phyloP scores from a whole-genome alignment of 371 early-diverging fungal genomes.

The Rhizomucor pusillus region DNA sequence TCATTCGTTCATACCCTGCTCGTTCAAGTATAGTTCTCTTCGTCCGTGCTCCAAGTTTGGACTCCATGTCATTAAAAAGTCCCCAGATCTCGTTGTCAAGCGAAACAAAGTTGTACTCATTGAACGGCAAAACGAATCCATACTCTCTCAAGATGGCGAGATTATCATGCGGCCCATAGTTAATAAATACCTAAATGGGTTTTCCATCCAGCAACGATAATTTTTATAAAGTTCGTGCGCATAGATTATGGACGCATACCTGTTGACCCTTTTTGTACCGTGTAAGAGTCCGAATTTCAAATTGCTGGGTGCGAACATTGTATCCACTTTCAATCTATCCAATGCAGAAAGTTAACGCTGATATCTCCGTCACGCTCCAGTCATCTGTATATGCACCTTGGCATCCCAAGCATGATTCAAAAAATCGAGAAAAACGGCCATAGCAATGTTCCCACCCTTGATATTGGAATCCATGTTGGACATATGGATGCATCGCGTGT shows the following conservation, averaged over 20 bases:
- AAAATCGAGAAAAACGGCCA: slow-evolving; percentile 63
- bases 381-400: slow-evolving; percentile 22
- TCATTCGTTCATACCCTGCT: slow-evolving; percentile 37
- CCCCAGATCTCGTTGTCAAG: slow-evolving; percentile 50
- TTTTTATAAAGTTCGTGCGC: neutral
- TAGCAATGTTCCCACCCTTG: slow-evolving; percentile 50
- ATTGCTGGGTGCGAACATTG: slow-evolving; percentile 47
- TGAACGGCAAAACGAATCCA: slow-evolving; percentile 53
- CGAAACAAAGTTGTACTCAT: slow-evolving; percentile 49
- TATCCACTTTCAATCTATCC: slow-evolving; percentile 59
- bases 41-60: slow-evolving; percentile 25
- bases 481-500: slow-evolving; percentile 63
- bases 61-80: slow-evolving; percentile 39
- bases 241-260: slow-evolving; percentile 15
- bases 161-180: slow-evolving; percentile 63
- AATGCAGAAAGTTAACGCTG: neutral
- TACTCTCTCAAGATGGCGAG: slow-evolving; percentile 58
- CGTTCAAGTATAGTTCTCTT: slow-evolving; percentile 48
- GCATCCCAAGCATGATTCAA: slow-evolving; percentile 62
- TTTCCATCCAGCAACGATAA: neutral
- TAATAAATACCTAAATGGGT: slow-evolving; percentile 43
- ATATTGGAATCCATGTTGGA: slow-evolving; percentile 39
- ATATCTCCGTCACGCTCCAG: neutral
- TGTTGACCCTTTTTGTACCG: slow-evolving; percentile 58
- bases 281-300: slow-evolving; percentile 54